Percentiles rank a stretch among this genome's conserved stretches.
phyloP scores from a whole-genome alignment of 2,329 filamentous ascomycete genomes.

The Monosporascus cannonballus region DNA sequence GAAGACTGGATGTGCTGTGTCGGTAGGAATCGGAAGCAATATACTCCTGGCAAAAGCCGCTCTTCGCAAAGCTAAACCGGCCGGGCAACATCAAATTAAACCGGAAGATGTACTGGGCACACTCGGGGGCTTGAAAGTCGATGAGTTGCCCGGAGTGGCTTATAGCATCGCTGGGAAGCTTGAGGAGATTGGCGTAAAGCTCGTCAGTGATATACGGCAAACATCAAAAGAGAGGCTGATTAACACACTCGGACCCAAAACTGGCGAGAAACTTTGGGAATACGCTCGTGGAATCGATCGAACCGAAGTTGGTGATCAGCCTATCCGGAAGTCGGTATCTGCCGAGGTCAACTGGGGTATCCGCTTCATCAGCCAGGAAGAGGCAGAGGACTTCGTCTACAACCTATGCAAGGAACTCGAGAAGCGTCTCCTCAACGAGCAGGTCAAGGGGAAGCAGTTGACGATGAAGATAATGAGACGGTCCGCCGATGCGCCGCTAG shows the following conservation, averaged over 20 bases:
- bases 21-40: constrained; percentile 86
- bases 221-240: constrained; percentile 70
- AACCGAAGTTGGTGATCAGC: constrained; percentile 78
- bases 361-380: constrained; percentile 83
- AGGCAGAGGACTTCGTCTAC: constrained; percentile 86
- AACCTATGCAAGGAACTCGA: constrained; percentile 83
- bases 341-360: constrained; percentile 99
- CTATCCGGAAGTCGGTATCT: constrained; percentile 86
- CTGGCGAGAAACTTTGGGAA: constrained; percentile 82
- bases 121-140: constrained; percentile 70
- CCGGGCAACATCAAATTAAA: constrained; percentile 83
- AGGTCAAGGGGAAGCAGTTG: constrained; percentile 79
- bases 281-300: constrained; percentile 85
- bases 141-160: constrained; percentile 85
- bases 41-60: constrained; percentile 89
- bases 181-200: constrained; percentile 76
- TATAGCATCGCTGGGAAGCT: constrained; percentile 82
- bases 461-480: constrained; percentile 95
- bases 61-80: constrained; percentile 85
- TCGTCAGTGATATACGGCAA: constrained; percentile 76
- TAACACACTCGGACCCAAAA: constrained; percentile 78
- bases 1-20: constrained; percentile 80
- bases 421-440: constrained; percentile 71
- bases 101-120: constrained; percentile 73
- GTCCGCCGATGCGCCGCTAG: constrained; percentile 77